Conservation (phyloP, 2,329 filamentous ascomycete genomes). For the Ceratocystis colombiana region DNA sequence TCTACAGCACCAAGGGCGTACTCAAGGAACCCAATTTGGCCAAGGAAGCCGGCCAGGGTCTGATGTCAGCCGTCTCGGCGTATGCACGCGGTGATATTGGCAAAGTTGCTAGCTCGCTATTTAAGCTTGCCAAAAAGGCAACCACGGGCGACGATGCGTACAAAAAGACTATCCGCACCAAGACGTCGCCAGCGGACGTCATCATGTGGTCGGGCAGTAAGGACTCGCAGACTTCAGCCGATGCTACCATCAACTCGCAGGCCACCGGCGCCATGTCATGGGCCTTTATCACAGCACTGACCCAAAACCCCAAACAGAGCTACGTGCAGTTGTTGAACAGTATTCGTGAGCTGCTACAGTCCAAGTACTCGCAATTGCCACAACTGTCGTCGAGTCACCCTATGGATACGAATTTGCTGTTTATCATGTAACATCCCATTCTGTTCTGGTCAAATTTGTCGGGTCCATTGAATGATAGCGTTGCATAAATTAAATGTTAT, state of each 20-base stretch:
- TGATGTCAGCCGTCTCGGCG: slow-evolving; percentile 57
- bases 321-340: slow-evolving; percentile 84
- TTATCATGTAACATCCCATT: slow-evolving; percentile 45
- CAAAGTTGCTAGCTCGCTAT: slow-evolving; percentile 62
- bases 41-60: slow-evolving; percentile 58
- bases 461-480: neutral
- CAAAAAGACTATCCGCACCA: slow-evolving; percentile 65
- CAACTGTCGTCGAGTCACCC: slow-evolving; percentile 88
- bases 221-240: slow-evolving; percentile 78
- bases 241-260: slow-evolving; percentile 70
- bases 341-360: slow-evolving; percentile 71
- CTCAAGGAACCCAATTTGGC: slow-evolving; percentile 64
- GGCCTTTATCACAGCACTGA: slow-evolving; percentile 76
- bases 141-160: slow-evolving; percentile 62
- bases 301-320: slow-evolving; percentile 82
- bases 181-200: slow-evolving; percentile 80
- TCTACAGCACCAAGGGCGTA: slow-evolving; percentile 57
- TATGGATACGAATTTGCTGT: slow-evolving; percentile 56
- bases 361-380: slow-evolving; percentile 77
- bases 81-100: slow-evolving; percentile 72
- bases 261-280: slow-evolving; percentile 90
- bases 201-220: slow-evolving; percentile 91
- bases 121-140: slow-evolving; percentile 66
- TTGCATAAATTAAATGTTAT: neutral
- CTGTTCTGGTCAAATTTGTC: neutral